Percentiles rank a stretch among this genome's conserved stretches.
Conservation (phyloP, 768 basidiomycete genomes). For the Sporobolomyces phaffii region DNA sequence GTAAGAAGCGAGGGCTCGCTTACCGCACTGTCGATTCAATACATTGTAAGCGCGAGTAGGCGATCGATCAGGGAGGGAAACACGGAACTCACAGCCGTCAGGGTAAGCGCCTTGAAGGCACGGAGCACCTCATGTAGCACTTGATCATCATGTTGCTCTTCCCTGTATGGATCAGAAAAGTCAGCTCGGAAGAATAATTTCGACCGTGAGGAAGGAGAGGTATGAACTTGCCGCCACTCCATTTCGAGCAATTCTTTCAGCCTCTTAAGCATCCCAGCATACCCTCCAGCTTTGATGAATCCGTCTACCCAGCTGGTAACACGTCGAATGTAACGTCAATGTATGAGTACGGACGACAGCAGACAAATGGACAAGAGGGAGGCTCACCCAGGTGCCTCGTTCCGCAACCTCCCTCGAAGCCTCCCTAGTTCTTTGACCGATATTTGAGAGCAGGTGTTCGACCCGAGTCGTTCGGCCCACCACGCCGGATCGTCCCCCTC, state of each 20-base stretch:
- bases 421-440: constrained; percentile 85
- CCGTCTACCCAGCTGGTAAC: constrained; percentile 76
- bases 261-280: constrained; percentile 70
- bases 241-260: constrained; percentile 87
- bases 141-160: constrained; percentile 97
- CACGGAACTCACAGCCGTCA: constrained; percentile 48
- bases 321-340: background rate
- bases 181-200: too few relatives aligned
- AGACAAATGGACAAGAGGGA: background rate
- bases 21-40: constrained; percentile 58
- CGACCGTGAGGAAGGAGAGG: background rate
- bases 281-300: constrained; percentile 77
- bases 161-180: constrained; percentile 58
- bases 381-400: constrained; percentile 76
- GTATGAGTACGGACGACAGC: background rate
- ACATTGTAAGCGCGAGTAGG: too few relatives aligned
- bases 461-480: constrained; percentile 62
- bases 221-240: constrained; percentile 79
- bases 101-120: constrained; percentile 88
- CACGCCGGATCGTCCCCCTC: constrained; percentile 46
- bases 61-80: background rate
- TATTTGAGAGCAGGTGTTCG: constrained; percentile 65
- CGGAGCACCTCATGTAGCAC: constrained; percentile 83
- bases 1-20: constrained; percentile 78
- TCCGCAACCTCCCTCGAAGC: constrained; percentile 73